These are phyloP conservation scores for Apiotrichum mycotoxinovorans DNA, from an alignment of 1,284 basidiomycete genomes.

Conservation along the genomic window DNA sequence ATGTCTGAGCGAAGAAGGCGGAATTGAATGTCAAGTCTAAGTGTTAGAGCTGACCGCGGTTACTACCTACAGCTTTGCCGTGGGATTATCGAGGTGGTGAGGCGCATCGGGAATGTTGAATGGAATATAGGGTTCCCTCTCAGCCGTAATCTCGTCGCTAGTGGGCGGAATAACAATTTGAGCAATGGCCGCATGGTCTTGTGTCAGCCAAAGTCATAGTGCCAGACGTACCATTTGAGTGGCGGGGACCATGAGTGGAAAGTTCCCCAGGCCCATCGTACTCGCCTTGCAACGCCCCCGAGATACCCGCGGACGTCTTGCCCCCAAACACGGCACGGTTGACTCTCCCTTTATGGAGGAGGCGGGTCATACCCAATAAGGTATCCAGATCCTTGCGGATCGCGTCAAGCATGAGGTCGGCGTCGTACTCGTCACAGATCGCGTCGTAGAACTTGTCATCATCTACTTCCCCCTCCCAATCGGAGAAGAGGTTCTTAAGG, in stretches of 20 bases:
- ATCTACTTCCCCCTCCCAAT: conserved; percentile 54
- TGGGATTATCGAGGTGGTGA: conserved; percentile 49
- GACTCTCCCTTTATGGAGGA: neutral
- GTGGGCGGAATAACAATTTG: conserved; percentile 64
- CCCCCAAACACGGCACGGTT: no score
- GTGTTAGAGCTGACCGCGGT: conserved; percentile 37
- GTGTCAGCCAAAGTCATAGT: neutral
- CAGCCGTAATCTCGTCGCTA: conserved; percentile 57
- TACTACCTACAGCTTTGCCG: neutral
- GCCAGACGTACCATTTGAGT: conserved; percentile 4
- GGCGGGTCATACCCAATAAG: neutral
- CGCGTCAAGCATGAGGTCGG: conserved; percentile 35
- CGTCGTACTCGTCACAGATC: conserved; percentile 27
- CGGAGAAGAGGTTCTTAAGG: conserved; percentile 54
- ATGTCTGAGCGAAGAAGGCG: conserved; percentile 66
- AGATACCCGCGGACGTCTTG: neutral
- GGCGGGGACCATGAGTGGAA: conserved; percentile 55
- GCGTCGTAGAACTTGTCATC: neutral
- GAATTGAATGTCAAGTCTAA: conserved; percentile 63
- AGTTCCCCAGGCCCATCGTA: conserved; percentile 60
- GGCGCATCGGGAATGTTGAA: conserved; percentile 59
- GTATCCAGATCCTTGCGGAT: conserved; percentile 5
- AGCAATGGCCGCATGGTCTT: conserved; percentile 57
- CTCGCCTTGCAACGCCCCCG: conserved; percentile 16
- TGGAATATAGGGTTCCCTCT: conserved; percentile 57